phyloP scores from a whole-genome alignment of 2,329 filamentous ascomycete genomes.

The Neonectria neomacrospora region DNA sequence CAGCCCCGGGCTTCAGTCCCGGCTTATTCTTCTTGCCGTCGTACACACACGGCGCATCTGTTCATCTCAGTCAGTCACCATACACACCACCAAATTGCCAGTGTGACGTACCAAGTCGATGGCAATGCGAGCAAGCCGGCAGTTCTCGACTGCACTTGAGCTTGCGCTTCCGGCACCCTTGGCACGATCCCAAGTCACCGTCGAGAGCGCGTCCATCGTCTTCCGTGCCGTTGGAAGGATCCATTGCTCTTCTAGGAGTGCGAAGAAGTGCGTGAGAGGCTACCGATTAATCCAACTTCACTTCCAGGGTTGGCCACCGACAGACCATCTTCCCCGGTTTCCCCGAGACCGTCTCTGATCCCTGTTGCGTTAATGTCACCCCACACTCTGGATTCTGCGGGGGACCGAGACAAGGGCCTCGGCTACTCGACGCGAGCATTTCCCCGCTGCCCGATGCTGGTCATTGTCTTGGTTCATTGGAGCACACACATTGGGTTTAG shows the following conservation, averaged over 20 bases:
- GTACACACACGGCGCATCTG: slow-evolving; percentile 24
- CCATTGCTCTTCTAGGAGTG: not conserved
- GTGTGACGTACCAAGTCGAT: slow-evolving; percentile 27
- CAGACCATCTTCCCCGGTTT: not conserved
- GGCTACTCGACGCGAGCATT: slow-evolving; percentile 7
- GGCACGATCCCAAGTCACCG: slow-evolving; percentile 28
- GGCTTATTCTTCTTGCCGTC: slow-evolving; percentile 30
- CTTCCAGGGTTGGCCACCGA: not conserved
- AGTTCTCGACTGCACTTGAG: slow-evolving; percentile 37
- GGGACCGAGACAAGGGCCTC: not conserved
- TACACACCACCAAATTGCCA: not conserved
- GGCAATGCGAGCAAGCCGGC: slow-evolving; percentile 36
- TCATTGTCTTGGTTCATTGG: not conserved
- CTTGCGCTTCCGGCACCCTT: slow-evolving; percentile 38
- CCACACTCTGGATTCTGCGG: slow-evolving; percentile 18
- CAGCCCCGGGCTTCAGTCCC: slow-evolving; percentile 23
- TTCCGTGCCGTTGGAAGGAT: not conserved
- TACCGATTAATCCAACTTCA: not conserved
- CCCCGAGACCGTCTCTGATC: not conserved
- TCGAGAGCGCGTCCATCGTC: slow-evolving; percentile 9
- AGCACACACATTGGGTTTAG: not conserved
- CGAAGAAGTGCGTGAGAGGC: not conserved
- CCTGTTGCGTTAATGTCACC: slow-evolving; percentile 4
- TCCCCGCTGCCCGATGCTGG: slow-evolving; percentile 17
- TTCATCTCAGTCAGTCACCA: not conserved